Conservation (phyloP, 1,284 basidiomycete species). For the Irpex sp. region DNA sequence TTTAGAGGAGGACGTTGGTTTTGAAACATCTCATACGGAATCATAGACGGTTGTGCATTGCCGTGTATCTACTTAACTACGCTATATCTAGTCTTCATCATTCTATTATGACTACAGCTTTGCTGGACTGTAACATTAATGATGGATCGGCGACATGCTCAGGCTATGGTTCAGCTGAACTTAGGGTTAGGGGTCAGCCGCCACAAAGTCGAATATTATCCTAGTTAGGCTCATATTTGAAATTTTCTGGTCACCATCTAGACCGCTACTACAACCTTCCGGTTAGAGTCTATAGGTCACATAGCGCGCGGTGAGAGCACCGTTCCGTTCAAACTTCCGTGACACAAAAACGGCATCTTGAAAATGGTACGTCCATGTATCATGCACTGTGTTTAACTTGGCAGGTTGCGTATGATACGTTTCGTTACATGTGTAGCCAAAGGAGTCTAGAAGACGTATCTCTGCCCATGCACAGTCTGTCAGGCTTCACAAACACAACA, state of each 20-base stretch:
- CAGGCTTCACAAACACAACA: conserved; percentile 36
- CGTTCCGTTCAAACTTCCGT: not conserved
- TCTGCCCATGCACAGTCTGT: conserved; percentile 49
- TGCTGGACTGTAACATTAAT: not conserved
- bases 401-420: not conserved
- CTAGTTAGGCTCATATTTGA: not conserved
- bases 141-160: not conserved
- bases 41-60: not conserved
- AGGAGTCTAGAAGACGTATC: conserved; percentile 46
- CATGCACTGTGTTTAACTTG: too few species aligned
- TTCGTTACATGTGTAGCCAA: conserved; percentile 43
- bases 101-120: not conserved
- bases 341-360: not conserved
- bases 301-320: not conserved
- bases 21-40: not conserved
- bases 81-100: conserved; percentile 83
- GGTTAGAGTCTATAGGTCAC: not conserved
- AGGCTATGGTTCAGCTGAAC: not conserved
- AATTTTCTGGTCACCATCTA: not conserved
- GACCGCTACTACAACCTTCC: not conserved
- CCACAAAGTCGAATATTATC: not conserved
- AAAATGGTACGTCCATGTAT: not conserved
- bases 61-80: conserved; percentile 1
- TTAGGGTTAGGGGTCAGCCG: not conserved
- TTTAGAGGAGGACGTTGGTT: not conserved